Evolutionary conservation across 805 yeast species (phyloP).

Genomic region (Saccharomycopsis fibuligera): DNA sequence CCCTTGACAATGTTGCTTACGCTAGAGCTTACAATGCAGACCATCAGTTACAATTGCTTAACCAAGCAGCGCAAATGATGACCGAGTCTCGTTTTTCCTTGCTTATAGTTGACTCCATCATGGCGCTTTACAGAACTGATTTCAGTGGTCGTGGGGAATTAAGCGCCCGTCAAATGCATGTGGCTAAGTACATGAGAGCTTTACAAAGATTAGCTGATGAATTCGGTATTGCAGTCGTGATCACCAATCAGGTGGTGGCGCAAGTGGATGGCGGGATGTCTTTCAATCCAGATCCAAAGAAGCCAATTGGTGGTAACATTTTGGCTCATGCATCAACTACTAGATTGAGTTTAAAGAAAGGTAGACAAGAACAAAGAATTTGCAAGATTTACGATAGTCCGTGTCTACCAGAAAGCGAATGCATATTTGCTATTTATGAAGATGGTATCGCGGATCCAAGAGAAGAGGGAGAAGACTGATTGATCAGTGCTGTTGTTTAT

Average conservation of each 20-base stretch:
- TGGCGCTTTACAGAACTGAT: conserved; percentile 95
- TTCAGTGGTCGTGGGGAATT: conserved; percentile 93
- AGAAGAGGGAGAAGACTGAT: conserved; percentile 51
- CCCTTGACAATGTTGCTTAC: conserved; percentile 94
- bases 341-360: conserved; percentile 82
- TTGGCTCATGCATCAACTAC: conserved; percentile 97
- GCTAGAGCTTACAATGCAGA: conserved; percentile 97
- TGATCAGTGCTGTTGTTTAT: background rate
- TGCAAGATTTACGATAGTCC: conserved; percentile 96
- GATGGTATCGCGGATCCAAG: conserved; percentile 97
- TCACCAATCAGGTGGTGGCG: conserved; percentile 95
- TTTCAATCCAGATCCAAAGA: conserved; percentile 93
- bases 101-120: conserved; percentile 91
- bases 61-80: conserved; percentile 94
- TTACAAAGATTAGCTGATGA: conserved; percentile 94
- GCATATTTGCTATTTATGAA: conserved; percentile 91
- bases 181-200: conserved; percentile 87
- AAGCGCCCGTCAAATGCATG: conserved; percentile 89
- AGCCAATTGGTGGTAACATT: conserved; percentile 97
- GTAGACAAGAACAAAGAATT: conserved; percentile 84
- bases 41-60: conserved; percentile 81
- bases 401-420: conserved; percentile 91
- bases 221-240: conserved; percentile 94
- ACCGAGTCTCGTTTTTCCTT: conserved; percentile 85
- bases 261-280: conserved; percentile 85